Conservation (phyloP, 139 green algal genomes). For the Chlorella sp. region DNA sequence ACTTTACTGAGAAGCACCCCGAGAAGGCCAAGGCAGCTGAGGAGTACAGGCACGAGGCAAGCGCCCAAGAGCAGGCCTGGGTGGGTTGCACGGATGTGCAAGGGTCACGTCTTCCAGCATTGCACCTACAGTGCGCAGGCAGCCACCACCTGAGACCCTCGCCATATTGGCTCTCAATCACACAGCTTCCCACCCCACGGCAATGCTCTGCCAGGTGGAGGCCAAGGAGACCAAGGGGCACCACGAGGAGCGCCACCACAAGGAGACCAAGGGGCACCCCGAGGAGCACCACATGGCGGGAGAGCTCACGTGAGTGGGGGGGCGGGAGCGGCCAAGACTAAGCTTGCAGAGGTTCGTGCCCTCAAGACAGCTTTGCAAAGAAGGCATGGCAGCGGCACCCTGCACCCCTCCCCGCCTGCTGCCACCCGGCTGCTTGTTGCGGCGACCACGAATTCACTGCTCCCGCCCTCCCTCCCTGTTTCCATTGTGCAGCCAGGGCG, state of each 20-base stretch:
- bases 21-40: neutral
- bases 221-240: conserved; percentile 1
- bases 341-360: too few relatives aligned
- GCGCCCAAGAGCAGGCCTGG: neutral
- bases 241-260: neutral
- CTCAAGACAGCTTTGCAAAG: neutral
- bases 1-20: neutral
- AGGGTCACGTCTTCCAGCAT: neutral
- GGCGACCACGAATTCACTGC: too few relatives aligned
- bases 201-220: neutral
- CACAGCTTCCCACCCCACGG: neutral
- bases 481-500: neutral
- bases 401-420: too few relatives aligned
- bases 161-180: neutral
- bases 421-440: too few relatives aligned
- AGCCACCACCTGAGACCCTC: too few relatives aligned
- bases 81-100: neutral
- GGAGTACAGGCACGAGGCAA: neutral
- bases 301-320: neutral
- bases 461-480: neutral
- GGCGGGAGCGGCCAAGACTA: too few relatives aligned
- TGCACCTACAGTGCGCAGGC: neutral
- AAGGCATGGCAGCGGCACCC: neutral
- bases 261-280: neutral
- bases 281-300: neutral